A percentile compares a stretch with the other conserved stretches of the same genome.
phyloP scores from a whole-genome alignment of 495 filamentous ascomycete genomes.

The Filosporella fistucella region DNA sequence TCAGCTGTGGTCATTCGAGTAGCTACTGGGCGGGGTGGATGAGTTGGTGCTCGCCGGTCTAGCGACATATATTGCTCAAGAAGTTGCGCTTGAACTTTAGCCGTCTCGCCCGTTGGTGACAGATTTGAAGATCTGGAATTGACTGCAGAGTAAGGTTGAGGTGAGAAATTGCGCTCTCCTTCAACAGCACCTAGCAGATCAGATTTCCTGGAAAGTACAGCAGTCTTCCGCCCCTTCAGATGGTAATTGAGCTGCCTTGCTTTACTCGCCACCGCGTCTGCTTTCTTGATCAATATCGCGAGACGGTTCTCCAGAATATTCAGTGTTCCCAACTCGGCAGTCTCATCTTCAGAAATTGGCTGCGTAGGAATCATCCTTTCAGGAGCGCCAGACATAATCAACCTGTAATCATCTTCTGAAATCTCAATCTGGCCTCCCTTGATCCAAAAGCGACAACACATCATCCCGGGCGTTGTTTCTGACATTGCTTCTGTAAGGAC shows the following conservation, averaged over 20 bases:
- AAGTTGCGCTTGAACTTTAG: slow-evolving; percentile 20
- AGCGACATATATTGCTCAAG: slow-evolving; percentile 21
- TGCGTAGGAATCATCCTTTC: slow-evolving; percentile 81
- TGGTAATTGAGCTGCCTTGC: slow-evolving; percentile 81
- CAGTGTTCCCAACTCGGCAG: slow-evolving; percentile 75
- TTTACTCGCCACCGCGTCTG: slow-evolving; percentile 72
- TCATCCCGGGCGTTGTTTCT: slow-evolving; percentile 52
- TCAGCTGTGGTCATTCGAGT: slow-evolving; percentile 8
- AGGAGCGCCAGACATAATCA: slow-evolving; percentile 75
- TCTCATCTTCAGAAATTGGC: slow-evolving; percentile 80
- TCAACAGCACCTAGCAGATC: slow-evolving; percentile 9
- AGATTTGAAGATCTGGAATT: slow-evolving; percentile 10
- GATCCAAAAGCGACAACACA: slow-evolving; percentile 74
- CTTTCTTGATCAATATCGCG: slow-evolving; percentile 67
- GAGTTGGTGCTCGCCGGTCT: background rate
- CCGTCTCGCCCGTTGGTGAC: slow-evolving; percentile 12
- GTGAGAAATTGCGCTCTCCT: slow-evolving; percentile 12
- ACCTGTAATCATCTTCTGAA: slow-evolving; percentile 77
- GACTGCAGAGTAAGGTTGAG: slow-evolving; percentile 19
- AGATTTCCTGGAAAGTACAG: slow-evolving; percentile 52
- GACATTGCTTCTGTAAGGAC: slow-evolving; percentile 54
- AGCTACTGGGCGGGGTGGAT: slow-evolving; percentile 6
- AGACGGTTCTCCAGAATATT: slow-evolving; percentile 78
- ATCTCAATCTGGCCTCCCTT: slow-evolving; percentile 82
- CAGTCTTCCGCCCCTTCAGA: slow-evolving; percentile 67